These are phyloP conservation scores for Cyberlindnera meyerae DNA, from an alignment of 805 yeast species.

Conservation along the genomic window DNA sequence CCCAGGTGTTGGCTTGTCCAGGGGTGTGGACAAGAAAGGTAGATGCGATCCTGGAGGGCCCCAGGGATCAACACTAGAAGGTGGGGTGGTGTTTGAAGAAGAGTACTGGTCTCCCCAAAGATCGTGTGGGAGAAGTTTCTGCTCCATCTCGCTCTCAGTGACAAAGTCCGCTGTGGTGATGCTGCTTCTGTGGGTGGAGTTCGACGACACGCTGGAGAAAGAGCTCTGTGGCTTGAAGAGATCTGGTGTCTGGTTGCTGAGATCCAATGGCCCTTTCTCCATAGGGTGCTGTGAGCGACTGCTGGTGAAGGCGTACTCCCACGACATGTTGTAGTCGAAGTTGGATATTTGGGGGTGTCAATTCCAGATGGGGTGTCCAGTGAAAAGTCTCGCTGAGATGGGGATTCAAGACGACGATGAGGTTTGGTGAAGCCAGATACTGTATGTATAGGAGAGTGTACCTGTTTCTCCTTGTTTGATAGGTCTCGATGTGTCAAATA, in stretches of 20 bases:
- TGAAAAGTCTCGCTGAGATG: no score
- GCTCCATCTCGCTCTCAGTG: slow-evolving; percentile 21
- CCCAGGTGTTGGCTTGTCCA: no score
- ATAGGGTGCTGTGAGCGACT: neutral
- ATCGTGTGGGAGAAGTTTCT: slow-evolving; percentile 31
- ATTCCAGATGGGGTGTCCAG: no score
- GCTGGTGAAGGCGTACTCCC: slow-evolving; percentile 16
- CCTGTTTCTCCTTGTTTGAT: no score
- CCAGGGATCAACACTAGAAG: no score
- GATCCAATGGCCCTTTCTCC: slow-evolving; percentile 1
- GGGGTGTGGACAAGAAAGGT: no score
- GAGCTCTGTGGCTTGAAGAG: slow-evolving; percentile 2
- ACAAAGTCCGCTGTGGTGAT: slow-evolving; percentile 10
- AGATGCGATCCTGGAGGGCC: no score
- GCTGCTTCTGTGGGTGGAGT: slow-evolving; percentile 4
- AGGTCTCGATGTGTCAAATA: no score
- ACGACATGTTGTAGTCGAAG: slow-evolving; percentile 14
- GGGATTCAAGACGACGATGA: no score
- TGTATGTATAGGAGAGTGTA: no score
- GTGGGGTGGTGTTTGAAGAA: neutral
- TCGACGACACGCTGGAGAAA: slow-evolving; percentile 10
- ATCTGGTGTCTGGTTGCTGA: slow-evolving; percentile 3
- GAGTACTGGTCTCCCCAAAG: slow-evolving; percentile 28
- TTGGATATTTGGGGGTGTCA: neutral
- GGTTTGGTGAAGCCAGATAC: no score